These are phyloP conservation scores for Colletotrichum orchidophilum DNA, from an alignment of 2,329 filamentous ascomycete species.

Conservation along the genomic window DNA sequence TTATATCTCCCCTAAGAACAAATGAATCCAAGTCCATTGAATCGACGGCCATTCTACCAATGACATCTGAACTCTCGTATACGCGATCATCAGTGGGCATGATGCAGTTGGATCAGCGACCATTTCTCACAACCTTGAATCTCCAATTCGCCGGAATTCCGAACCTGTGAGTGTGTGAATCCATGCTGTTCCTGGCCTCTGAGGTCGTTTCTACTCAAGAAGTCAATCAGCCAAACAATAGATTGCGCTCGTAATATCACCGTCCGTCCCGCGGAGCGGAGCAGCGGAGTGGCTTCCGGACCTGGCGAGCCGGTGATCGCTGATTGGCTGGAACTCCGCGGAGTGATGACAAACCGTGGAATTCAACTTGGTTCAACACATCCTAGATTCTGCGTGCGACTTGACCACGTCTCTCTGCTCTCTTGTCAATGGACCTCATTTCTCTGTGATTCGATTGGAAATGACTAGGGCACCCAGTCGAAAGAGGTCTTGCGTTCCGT, in stretches of 20 bases:
- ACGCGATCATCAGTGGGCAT: neutral
- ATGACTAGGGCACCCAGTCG: neutral
- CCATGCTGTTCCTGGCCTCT: neutral
- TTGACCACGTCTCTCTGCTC: neutral
- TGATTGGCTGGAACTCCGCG: slow-evolving; percentile 5
- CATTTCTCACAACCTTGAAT: neutral
- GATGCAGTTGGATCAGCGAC: neutral
- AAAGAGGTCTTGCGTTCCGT: slow-evolving; percentile 38
- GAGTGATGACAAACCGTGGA: neutral
- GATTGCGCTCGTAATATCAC: neutral
- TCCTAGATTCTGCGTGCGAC: neutral
- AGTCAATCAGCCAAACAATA: neutral
- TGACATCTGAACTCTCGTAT: neutral
- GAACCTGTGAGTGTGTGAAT: neutral
- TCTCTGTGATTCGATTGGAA: neutral
- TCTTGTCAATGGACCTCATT: neutral
- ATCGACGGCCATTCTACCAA: neutral
- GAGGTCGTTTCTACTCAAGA: neutral
- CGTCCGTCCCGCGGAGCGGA: neutral
- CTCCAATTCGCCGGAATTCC: neutral
- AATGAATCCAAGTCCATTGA: too few relatives aligned
- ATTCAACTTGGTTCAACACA: neutral
- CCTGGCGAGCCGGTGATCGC: too few relatives aligned
- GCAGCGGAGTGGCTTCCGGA: slow-evolving; percentile 6
- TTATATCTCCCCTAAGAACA: neutral